Evolutionary conservation across 2,329 filamentous ascomycete genomes (phyloP).

Genomic region (Purpureocillium takamizusanense): DNA sequence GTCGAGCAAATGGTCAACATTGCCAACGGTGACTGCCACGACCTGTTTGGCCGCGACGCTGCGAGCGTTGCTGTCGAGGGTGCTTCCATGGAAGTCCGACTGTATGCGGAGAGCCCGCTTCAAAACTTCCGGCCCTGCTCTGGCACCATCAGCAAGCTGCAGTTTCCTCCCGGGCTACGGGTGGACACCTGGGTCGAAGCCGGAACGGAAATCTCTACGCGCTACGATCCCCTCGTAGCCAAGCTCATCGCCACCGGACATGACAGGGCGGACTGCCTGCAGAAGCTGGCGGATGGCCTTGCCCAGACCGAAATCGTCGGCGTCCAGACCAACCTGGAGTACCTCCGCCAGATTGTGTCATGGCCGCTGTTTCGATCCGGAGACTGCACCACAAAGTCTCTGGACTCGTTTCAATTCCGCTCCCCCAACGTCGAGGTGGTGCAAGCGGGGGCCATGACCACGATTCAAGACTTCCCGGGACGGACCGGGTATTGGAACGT

Average conservation of each 20-base stretch:
- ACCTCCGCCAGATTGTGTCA: conserved; percentile 18
- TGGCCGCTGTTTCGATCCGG: conserved; percentile 18
- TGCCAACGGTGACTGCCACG: conserved; percentile 9
- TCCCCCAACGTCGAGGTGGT: conserved; percentile 24
- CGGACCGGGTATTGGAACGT: conserved; percentile 26
- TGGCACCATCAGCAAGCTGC: conserved; percentile 46
- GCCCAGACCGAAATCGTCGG: conserved; percentile 31
- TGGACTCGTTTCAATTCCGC: conserved; percentile 19
- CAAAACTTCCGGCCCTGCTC: conserved; percentile 50
- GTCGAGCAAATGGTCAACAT: conserved; percentile 43
- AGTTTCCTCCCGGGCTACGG: conserved; percentile 43
- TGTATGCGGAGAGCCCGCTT: conserved; percentile 43
- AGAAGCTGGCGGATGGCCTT: conserved; percentile 52
- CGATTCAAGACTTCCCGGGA: conserved; percentile 31
- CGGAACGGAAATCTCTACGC: conserved; percentile 62
- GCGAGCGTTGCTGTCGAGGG: conserved; percentile 8
- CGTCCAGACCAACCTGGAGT: conserved; percentile 25
- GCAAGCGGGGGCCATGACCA: conserved; percentile 23
- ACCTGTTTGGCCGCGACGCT: conserved; percentile 9
- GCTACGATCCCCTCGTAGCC: conserved; percentile 70
- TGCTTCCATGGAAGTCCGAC: conserved; percentile 26
- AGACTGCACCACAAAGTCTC: conserved; percentile 21
- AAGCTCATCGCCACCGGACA: conserved; percentile 61
- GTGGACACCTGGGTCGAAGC: conserved; percentile 59
- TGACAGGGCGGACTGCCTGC: conserved; percentile 50